Percentiles rank a stretch among this genome's conserved stretches.
Evolutionary conservation across 768 basidiomycete genomes (phyloP).

Genomic region (Suillus bovinus): DNA sequence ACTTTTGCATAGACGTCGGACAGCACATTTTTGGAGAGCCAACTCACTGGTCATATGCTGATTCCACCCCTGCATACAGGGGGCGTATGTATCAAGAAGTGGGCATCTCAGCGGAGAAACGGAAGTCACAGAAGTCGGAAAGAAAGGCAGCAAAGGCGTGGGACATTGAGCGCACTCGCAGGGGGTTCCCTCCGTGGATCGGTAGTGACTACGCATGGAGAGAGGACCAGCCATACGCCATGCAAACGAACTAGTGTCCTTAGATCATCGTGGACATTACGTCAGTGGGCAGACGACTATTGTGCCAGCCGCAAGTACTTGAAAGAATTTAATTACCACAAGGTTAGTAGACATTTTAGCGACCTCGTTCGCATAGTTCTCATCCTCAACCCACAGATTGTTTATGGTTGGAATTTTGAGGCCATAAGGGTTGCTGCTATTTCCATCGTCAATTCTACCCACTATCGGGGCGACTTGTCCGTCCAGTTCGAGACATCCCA

Average conservation of each 20-base stretch:
- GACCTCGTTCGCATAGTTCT: not conserved
- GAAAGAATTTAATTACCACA: conserved; percentile 78
- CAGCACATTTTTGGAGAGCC: conserved; percentile 41
- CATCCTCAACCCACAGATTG: conserved; percentile 41
- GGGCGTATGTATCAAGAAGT: conserved; percentile 63
- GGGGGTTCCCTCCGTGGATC: conserved; percentile 57
- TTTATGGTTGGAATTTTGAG: conserved; percentile 59
- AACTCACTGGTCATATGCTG: conserved; percentile 61
- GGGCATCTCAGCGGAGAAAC: conserved; percentile 38
- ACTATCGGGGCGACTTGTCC: conserved; percentile 35
- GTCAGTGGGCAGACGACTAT: conserved; percentile 84
- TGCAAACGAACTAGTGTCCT: conserved; percentile 31
- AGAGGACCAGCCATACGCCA: conserved; percentile 29
- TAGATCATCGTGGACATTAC: conserved; percentile 59
- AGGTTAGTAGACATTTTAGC: conserved; percentile 40
- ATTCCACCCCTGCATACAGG: conserved; percentile 63
- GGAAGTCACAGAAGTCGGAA: conserved; percentile 44
- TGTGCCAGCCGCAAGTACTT: conserved; percentile 67
- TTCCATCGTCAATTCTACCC: conserved; percentile 40
- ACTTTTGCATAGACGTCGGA: conserved; percentile 61
- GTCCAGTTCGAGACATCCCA: conserved; percentile 52
- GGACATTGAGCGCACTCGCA: conserved; percentile 42
- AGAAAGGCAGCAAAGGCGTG: conserved; percentile 45
- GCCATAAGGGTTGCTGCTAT: conserved; percentile 40
- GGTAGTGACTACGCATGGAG: conserved; percentile 34